Evolutionary conservation across 2,329 filamentous ascomycete species (phyloP), one percentile per base, ranked within the genome.

Genomic region (Colletotrichum chrysophilum): DNA sequence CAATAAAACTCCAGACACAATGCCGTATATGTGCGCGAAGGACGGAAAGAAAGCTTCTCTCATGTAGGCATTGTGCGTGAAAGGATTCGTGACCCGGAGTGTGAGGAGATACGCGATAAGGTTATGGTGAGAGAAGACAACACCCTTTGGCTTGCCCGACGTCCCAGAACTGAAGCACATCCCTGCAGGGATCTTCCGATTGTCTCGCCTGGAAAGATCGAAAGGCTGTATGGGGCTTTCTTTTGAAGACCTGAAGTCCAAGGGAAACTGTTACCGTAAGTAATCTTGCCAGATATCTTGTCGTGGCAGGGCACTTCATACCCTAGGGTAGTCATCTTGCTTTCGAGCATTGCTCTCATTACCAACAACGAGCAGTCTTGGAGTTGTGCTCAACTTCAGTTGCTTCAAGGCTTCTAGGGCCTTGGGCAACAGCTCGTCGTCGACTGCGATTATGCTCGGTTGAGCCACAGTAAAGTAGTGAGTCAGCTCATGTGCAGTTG

Each of bases 41-140:
- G 79, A 79, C 3, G 80, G 79, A 61, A 80, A 80, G 75, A 82
- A 82, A 2, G 80, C 78, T 70, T 82, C 80, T 18, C 77, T 74
- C 64, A 78, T 77, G 68, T 79, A 75, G 0, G 74, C 76, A 30
- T 77, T 80, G 73, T 80, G 77, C 4, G 77, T 30, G 26, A 80
- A 79, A 10, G 79, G 79, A 32, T 80, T 80, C 5, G 80, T 80
- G 2, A 78, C 74, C 3, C 80, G 71, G 5, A 80, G 12, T 4
- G 66, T 74, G 7, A 79, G 70, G 8, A 80, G 75, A 24, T 79
- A 76, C 3, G 79, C 78, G 26, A 80, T 78, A 4, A 80, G 68
- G 28, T 78, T 79, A n/a, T 78, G 76, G 55, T 80, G 79, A 2
- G 79, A 79, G 9, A 80, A 72, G 16, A 77, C 70, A 12, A 80